phyloP scores from a whole-genome alignment of 2,329 filamentous ascomycete species.

The Exophiala lecanii-corni region DNA sequence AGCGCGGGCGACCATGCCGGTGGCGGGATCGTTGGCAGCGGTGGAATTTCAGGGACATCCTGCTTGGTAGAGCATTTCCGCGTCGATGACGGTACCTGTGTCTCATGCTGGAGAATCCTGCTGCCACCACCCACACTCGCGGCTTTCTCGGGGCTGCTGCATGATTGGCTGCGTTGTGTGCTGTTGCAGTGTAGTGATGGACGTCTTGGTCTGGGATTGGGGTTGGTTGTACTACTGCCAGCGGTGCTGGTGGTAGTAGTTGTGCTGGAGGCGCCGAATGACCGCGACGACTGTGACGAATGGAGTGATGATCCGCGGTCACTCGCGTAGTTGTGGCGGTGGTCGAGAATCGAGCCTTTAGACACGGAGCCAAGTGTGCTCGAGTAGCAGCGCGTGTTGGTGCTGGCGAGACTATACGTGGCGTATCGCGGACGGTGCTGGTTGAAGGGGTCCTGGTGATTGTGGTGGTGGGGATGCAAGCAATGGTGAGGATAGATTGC shows the following conservation, averaged over 20 bases:
- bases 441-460: constrained; percentile 5
- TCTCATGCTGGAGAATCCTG: no score
- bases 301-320: constrained; percentile 11
- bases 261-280: constrained; percentile 1
- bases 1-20: constrained; percentile 18
- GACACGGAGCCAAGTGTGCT: constrained; percentile 17
- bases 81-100: no score
- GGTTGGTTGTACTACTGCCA: constrained; percentile 1
- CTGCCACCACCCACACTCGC: no score
- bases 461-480: not conserved
- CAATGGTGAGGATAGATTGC: constrained; percentile 16
- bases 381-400: constrained; percentile 16
- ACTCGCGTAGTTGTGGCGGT: no score
- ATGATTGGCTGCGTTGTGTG: constrained; percentile 4
- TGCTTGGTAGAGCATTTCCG: no score
- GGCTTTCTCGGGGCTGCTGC: constrained; percentile 12
- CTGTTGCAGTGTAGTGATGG: not conserved
- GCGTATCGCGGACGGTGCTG: constrained; percentile 9
- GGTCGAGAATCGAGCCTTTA: constrained; percentile 13
- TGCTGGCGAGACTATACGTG: constrained; percentile 3
- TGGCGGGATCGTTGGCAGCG: constrained; percentile 12
- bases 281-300: constrained; percentile 12
- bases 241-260: constrained; percentile 1
- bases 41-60: not conserved
- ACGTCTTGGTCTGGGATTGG: not conserved